Base-by-base conservation (phyloP, 257 asterid genomes). In the Ilex aquifolium region DNA sequence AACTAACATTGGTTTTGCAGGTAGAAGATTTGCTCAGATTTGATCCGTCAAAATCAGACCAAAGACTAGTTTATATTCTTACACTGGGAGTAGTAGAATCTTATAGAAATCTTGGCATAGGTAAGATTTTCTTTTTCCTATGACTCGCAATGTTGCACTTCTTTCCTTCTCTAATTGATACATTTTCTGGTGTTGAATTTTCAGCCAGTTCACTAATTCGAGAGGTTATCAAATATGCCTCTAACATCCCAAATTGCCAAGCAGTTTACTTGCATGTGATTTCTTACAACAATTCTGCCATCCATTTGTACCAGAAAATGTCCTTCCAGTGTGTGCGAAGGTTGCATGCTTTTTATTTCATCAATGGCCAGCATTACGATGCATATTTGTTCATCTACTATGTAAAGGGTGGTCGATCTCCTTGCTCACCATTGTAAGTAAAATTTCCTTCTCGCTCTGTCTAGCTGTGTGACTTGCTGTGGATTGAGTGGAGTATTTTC, bases 211-310 rank as follows among this genome's bases (percentile, higher is more conserved):
- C 87, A 39, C 75, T 90, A 3, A 85, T 93, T 67, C 81, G 75
- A 6, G 94, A 93, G 83, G 96, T 87, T 68, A 76, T 78, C 59
- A 85, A 84, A 71, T 87, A 90, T 67, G 96, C 97, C 62, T 75
- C 87, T 31, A 90, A 48, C 57, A 78, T 87, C 62, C 74, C 87
- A 14, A 79, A 82, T 50, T 90, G 96, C 66, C 82, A 82, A 53
- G 99, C 96, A 69, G 97, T 85, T 71, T 90, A 93, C 77, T 87
- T 93, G 15, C 99, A 93, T 42, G 99, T 93, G 84, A 93, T 93
- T 70, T 87, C 97, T 44, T 93, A 90, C 78, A 93, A 93, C 73
- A 85, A 79, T 66, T 81, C 95, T 40, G 99, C 99, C 68, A 90
- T 93, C 67, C 92, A 75, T 76, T 71, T 93, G 77, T 93, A 93